Percentiles rank a stretch among this genome's conserved stretches.
Evolutionary conservation across 495 filamentous ascomycete genomes (phyloP).

Genomic region (Evernia prunastri): DNA sequence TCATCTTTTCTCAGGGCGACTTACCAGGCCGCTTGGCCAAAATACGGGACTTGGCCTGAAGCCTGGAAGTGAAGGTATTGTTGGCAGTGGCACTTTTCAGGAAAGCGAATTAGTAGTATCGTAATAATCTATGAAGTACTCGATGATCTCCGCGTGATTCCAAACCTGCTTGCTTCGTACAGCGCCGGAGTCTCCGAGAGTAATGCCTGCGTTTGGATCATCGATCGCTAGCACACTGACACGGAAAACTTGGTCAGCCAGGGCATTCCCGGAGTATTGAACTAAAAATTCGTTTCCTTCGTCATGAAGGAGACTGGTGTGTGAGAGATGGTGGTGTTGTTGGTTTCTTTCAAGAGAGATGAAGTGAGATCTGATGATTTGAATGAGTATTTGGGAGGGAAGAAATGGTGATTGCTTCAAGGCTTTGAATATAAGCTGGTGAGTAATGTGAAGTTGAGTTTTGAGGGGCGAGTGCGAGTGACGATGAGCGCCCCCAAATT

Average conservation of each 20-base stretch:
- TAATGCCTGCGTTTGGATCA: conserved; percentile 61
- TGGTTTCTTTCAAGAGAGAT: no score
- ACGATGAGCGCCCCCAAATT: no score
- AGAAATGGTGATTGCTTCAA: no score
- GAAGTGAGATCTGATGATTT: no score
- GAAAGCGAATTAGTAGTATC: conserved; percentile 53
- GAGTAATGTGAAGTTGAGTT: no score
- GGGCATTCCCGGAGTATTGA: background rate
- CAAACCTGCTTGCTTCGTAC: background rate
- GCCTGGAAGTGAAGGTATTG: conserved; percentile 65
- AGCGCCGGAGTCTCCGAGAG: conserved; percentile 67
- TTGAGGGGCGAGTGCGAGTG: no score
- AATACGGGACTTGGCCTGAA: conserved; percentile 66
- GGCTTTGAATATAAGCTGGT: no score
- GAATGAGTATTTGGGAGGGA: no score
- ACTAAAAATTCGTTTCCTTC: conserved; percentile 31
- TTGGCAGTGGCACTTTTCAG: conserved; percentile 47
- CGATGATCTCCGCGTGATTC: conserved; percentile 50
- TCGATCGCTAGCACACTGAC: conserved; percentile 45
- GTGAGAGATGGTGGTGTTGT: no score
- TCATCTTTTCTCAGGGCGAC: no score
- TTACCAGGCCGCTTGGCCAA: conserved; percentile 48
- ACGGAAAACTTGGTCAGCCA: conserved; percentile 15
- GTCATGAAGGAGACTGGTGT: no score
- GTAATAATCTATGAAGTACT: conserved; percentile 68